Conservation (phyloP, 495 filamentous ascomycete species). For the Neurospora sp. region DNA sequence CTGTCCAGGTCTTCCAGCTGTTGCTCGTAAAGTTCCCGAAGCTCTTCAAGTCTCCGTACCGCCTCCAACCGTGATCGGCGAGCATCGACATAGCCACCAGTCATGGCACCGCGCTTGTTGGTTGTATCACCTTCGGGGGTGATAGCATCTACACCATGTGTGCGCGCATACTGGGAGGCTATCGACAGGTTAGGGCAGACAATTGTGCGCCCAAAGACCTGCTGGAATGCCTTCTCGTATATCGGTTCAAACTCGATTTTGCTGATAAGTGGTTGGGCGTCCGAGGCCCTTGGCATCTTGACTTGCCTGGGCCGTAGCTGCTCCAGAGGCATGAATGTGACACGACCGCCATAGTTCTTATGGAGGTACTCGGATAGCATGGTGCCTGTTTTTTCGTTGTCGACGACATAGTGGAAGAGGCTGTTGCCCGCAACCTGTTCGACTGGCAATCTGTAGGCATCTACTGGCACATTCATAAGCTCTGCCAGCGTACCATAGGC, state of each 20-base stretch:
- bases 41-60: slow-evolving; percentile 62
- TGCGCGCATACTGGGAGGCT: slow-evolving; percentile 80
- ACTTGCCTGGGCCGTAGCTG: slow-evolving; percentile 55
- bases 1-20: slow-evolving; percentile 38
- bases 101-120: slow-evolving; percentile 89
- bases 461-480: slow-evolving; percentile 64
- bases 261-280: slow-evolving; percentile 76
- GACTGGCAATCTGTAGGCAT: slow-evolving; percentile 80
- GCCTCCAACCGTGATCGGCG: slow-evolving; percentile 74
- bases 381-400: slow-evolving; percentile 81
- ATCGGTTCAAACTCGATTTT: slow-evolving; percentile 70
- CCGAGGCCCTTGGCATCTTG: slow-evolving; percentile 75
- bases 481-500: slow-evolving; percentile 90
- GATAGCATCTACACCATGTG: slow-evolving; percentile 82
- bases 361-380: slow-evolving; percentile 69
- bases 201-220: slow-evolving; percentile 92
- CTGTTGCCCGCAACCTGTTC: slow-evolving; percentile 89
- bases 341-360: slow-evolving; percentile 68
- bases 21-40: slow-evolving; percentile 63
- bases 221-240: slow-evolving; percentile 78
- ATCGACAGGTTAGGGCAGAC: slow-evolving; percentile 83
- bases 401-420: slow-evolving; percentile 93
- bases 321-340: slow-evolving; percentile 92
- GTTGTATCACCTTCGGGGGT: slow-evolving; percentile 89
- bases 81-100: slow-evolving; percentile 83